phyloP scores from a whole-genome alignment of 2,329 filamentous ascomycete genomes.

The Rachicladosporium sp. region DNA sequence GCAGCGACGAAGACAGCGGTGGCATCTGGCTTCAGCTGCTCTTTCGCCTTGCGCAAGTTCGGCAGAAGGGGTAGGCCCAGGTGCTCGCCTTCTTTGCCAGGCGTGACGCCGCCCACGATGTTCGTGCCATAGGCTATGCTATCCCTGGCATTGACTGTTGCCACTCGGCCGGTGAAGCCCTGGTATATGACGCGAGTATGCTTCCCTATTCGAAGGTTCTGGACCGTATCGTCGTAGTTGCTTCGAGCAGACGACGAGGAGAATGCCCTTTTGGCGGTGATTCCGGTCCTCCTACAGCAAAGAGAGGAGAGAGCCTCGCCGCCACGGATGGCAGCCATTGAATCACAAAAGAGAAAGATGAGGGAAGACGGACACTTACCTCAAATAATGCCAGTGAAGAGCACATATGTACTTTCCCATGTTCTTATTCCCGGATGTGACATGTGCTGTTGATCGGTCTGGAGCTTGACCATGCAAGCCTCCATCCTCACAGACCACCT shows the following conservation, averaged over 20 bases:
- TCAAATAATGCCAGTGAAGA: too few relatives aligned
- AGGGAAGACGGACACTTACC: too few relatives aligned
- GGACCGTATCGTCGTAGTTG: constrained; percentile 49
- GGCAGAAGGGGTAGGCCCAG: constrained; percentile 60
- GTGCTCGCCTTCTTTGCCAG: constrained; percentile 57
- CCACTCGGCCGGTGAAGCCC: constrained; percentile 58
- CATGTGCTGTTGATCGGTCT: too few relatives aligned
- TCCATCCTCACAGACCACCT: too few relatives aligned
- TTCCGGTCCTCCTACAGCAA: too few relatives aligned
- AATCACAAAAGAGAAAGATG: too few relatives aligned
- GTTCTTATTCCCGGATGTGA: too few relatives aligned
- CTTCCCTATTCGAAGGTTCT: constrained; percentile 53
- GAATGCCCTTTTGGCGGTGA: constrained; percentile 9
- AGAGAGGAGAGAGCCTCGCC: too few relatives aligned
- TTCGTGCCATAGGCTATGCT: constrained; percentile 69
- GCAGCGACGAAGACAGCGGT: constrained; percentile 71
- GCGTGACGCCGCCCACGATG: constrained; percentile 66
- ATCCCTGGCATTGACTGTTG: constrained; percentile 64
- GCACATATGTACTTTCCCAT: too few relatives aligned
- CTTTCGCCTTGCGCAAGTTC: constrained; percentile 55
- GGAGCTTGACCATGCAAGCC: too few relatives aligned
- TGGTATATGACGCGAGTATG: constrained; percentile 59
- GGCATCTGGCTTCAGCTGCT: constrained; percentile 59
- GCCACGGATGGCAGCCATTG: too few relatives aligned
- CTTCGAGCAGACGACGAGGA: constrained; percentile 18